Evolutionary conservation across 345 rosid genomes (phyloP).

Genomic region (Cochlearia excelsa): DNA sequence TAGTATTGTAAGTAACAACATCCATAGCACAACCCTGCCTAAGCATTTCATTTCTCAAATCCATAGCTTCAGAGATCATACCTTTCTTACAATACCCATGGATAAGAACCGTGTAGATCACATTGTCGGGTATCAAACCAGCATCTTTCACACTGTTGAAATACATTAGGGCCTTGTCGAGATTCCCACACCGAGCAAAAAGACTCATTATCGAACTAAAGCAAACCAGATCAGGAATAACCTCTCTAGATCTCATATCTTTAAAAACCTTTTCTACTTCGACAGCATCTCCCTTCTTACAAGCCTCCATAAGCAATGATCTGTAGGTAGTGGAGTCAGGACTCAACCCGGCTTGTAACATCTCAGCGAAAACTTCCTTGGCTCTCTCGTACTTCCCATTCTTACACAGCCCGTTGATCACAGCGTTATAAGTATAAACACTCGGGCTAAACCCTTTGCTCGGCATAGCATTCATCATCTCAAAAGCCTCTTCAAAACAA

Average conservation of each 20-base stretch:
- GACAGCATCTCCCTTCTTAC: constrained; percentile 48
- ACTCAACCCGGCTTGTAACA: constrained; percentile 50
- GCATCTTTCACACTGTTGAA: constrained; percentile 48
- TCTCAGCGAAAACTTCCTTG: constrained; percentile 56
- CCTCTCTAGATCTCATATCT: constrained; percentile 47
- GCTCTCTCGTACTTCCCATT: constrained; percentile 51
- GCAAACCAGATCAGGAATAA: constrained; percentile 70
- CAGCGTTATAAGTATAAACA: constrained; percentile 58
- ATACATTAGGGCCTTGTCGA: constrained; percentile 53
- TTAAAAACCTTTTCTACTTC: constrained; percentile 54
- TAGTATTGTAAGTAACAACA: constrained; percentile 66
- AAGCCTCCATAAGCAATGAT: constrained; percentile 60
- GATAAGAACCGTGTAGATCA: constrained; percentile 70
- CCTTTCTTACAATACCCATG: constrained; percentile 69
- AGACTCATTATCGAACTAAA: constrained; percentile 56
- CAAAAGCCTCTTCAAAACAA: constrained; percentile 55
- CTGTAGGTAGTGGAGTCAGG: constrained; percentile 71
- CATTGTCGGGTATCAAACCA: constrained; percentile 64
- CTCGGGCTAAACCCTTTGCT: constrained; percentile 62
- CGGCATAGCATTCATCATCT: constrained; percentile 54
- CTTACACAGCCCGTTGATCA: constrained; percentile 66
- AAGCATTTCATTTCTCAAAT: constrained; percentile 63
- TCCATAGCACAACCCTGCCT: constrained; percentile 68
- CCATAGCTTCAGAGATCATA: constrained; percentile 53
- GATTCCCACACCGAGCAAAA: constrained; percentile 45